Conservation (phyloP, 169 alveolate genomes). For the Blepharisma undulans region DNA sequence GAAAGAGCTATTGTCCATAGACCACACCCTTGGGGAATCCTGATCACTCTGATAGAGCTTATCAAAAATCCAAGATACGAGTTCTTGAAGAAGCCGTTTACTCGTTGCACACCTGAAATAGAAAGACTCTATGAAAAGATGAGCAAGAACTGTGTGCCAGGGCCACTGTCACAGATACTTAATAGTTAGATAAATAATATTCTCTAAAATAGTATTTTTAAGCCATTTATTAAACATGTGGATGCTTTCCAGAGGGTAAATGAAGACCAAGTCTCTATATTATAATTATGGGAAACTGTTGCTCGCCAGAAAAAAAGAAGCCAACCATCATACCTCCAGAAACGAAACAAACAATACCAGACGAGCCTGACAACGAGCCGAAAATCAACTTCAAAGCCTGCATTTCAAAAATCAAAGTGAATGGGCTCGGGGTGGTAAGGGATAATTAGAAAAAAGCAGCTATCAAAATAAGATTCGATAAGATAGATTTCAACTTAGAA, state of each 20-base stretch:
- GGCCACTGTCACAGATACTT: background rate
- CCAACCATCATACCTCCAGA: background rate
- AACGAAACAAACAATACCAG: background rate
- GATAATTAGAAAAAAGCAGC: background rate
- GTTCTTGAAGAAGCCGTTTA: conserved; percentile 75
- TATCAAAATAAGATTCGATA: background rate
- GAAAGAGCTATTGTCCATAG: conserved; percentile 92
- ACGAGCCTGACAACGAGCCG: background rate
- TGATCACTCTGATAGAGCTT: conserved; percentile 93
- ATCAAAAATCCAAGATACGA: conserved; percentile 89
- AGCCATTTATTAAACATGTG: background rate
- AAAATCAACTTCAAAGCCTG: background rate
- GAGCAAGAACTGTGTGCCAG: conserved; percentile 59
- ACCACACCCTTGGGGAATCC: conserved; percentile 99
- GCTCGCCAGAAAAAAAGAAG: background rate
- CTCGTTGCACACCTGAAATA: conserved; percentile 70
- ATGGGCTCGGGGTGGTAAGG: background rate
- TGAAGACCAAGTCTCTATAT: background rate
- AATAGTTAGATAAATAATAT: background rate
- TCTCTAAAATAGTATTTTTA: background rate
- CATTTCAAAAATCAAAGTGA: background rate
- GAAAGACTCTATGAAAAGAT: conserved; percentile 72
- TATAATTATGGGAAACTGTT: background rate
- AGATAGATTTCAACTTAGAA: background rate
- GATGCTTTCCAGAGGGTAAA: background rate